A percentile compares a stretch with the other conserved stretches of the same genome.
Evolutionary conservation across 805 yeast genomes (phyloP).

Genomic region (Candida morakotiae): DNA sequence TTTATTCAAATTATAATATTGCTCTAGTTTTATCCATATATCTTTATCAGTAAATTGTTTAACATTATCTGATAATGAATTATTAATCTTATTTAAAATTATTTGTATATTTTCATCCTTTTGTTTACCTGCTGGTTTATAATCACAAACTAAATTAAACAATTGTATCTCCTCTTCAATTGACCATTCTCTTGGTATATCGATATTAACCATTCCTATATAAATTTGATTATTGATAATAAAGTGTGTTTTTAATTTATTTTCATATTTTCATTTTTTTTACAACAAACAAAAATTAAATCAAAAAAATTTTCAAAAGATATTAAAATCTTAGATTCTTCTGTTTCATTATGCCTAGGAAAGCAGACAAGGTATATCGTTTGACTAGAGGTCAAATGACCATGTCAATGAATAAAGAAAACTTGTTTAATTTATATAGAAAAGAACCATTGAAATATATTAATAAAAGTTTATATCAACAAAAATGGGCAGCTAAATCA

Average conservation of each 20-base stretch:
- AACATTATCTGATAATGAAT: constrained; percentile 16
- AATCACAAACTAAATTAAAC: constrained; percentile 57
- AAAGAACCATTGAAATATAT: constrained; percentile 53
- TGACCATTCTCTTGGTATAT: constrained; percentile 41
- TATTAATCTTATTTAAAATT: constrained; percentile 37
- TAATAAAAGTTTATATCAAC: constrained; percentile 76
- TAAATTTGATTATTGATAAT: too few relatives aligned
- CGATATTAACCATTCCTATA: background rate
- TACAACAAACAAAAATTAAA: background rate
- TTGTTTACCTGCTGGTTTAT: constrained; percentile 62
- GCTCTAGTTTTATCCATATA: constrained; percentile 53
- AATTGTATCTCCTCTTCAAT: constrained; percentile 59
- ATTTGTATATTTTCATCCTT: constrained; percentile 41
- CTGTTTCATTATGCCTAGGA: constrained; percentile 50
- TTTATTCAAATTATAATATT: constrained; percentile 52
- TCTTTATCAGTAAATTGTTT: constrained; percentile 41
- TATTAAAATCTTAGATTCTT: background rate
- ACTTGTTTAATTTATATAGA: constrained; percentile 83
- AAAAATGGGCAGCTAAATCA: constrained; percentile 86
- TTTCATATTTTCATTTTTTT: background rate
- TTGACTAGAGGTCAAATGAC: constrained; percentile 71
- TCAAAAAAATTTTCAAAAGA: background rate
- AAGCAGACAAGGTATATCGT: constrained; percentile 52
- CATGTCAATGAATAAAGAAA: constrained; percentile 87
- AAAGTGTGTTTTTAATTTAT: background rate